These are phyloP conservation scores for Ogataea salicorniae DNA, from an alignment of 805 yeast genomes.

Conservation along the genomic window DNA sequence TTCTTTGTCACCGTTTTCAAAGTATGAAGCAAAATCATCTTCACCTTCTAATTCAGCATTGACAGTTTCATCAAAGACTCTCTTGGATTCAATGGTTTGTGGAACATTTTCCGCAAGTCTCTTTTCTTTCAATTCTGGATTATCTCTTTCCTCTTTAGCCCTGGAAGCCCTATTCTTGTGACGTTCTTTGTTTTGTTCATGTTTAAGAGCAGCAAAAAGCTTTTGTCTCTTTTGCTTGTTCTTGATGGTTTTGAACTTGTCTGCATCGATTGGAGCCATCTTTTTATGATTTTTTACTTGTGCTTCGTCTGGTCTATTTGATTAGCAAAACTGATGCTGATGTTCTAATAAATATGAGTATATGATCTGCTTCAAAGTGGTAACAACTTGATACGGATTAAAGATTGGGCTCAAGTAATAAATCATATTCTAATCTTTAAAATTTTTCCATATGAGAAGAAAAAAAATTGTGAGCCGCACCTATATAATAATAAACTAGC, in stretches of 20 bases:
- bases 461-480: too few species aligned
- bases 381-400: too few species aligned
- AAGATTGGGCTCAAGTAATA: too few species aligned
- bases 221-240: conserved; percentile 80
- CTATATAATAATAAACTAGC: too few species aligned
- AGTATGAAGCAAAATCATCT: conserved; percentile 59
- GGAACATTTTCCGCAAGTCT: conserved; percentile 77
- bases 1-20: conserved; percentile 41
- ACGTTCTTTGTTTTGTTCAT: conserved; percentile 68
- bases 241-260: conserved; percentile 44
- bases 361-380: too few species aligned
- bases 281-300: neutral
- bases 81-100: conserved; percentile 73
- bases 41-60: conserved; percentile 52
- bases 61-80: conserved; percentile 85
- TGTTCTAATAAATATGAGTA: too few species aligned
- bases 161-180: conserved; percentile 75
- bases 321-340: too few species aligned
- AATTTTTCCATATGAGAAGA: too few species aligned
- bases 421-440: too few species aligned
- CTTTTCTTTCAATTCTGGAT: conserved; percentile 77
- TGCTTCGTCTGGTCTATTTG: neutral
- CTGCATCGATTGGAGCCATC: conserved; percentile 33
- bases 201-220: conserved; percentile 66
- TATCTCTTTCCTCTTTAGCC: conserved; percentile 79